These are phyloP conservation scores for Sinapis alba DNA, from an alignment of 441 rosid genomes.

Conservation along the genomic window DNA sequence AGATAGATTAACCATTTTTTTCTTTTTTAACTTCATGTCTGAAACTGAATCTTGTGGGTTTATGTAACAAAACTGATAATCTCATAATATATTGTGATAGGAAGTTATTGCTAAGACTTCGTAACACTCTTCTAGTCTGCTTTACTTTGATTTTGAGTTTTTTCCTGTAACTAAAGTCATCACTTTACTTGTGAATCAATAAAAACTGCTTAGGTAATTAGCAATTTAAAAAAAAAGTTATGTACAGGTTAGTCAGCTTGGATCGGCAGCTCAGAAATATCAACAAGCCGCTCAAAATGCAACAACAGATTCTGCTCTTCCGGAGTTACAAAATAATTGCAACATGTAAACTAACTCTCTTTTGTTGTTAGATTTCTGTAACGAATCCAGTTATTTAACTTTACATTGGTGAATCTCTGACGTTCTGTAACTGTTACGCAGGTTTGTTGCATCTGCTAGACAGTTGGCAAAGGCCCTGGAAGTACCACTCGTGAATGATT, in stretches of 20 bases:
- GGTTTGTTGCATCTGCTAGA: conserved; percentile 97
- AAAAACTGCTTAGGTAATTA: background rate
- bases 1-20: background rate
- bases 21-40: conserved; percentile 33
- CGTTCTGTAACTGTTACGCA: conserved; percentile 37
- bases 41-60: background rate
- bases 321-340: conserved; percentile 89
- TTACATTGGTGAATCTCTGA: conserved; percentile 19
- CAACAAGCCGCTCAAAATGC: too few species aligned
- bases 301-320: conserved; percentile 73
- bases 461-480: conserved; percentile 95
- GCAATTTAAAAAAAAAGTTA: too few species aligned
- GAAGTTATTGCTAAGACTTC: conserved; percentile 34
- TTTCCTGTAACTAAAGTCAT: background rate
- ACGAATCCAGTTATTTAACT: background rate
- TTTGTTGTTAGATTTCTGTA: conserved; percentile 1
- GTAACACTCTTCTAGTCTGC: background rate
- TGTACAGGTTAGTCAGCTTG: conserved; percentile 89
- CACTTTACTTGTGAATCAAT: background rate
- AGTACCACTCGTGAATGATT: too few species aligned
- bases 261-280: conserved; percentile 88
- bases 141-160: background rate
- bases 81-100: too few species aligned
- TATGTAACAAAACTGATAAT: too few species aligned
- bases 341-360: conserved; percentile 54